phyloP scores from a whole-genome alignment of 1,284 basidiomycete genomes.

The Mycosarcoma mackinlayi region DNA sequence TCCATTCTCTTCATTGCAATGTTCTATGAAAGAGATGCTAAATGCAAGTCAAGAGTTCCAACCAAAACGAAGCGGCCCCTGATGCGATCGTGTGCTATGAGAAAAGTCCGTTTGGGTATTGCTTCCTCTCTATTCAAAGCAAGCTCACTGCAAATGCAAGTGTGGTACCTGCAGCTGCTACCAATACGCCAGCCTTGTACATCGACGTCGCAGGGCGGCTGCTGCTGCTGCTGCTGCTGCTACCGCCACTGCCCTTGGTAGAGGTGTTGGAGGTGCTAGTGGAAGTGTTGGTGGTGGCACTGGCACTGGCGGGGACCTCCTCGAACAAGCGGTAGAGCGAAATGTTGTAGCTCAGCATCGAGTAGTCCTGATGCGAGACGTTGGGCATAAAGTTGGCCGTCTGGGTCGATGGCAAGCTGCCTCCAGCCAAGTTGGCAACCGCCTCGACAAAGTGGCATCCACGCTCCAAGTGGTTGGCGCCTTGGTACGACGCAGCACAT shows the following conservation, averaged over 20 bases:
- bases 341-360: slow-evolving; percentile 56
- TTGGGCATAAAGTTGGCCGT: slow-evolving; percentile 58
- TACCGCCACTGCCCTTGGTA: slow-evolving; percentile 5
- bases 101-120: too few species aligned
- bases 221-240: not conserved
- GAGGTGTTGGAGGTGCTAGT: not conserved
- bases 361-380: slow-evolving; percentile 61
- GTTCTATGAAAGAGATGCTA: not conserved
- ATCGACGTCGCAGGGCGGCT: not conserved
- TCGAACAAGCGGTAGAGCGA: slow-evolving; percentile 56
- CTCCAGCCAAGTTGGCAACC: slow-evolving; percentile 20
- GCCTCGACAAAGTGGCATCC: slow-evolving; percentile 52
- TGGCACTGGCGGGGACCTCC: slow-evolving; percentile 25
- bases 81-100: too few species aligned
- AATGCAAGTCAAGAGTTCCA: not conserved
- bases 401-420: slow-evolving; percentile 48
- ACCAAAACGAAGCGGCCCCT: too few species aligned
- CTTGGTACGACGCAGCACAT: slow-evolving; percentile 55
- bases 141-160: slow-evolving; percentile 15
- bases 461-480: slow-evolving; percentile 58
- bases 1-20: not conserved
- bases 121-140: slow-evolving; percentile 19
- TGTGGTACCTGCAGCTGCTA: slow-evolving; percentile 2
- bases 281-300: not conserved
- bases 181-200: slow-evolving; percentile 3